Evolutionary conservation across 1,284 basidiomycete genomes (phyloP).

Genomic region (Sporisorium exsertum): DNA sequence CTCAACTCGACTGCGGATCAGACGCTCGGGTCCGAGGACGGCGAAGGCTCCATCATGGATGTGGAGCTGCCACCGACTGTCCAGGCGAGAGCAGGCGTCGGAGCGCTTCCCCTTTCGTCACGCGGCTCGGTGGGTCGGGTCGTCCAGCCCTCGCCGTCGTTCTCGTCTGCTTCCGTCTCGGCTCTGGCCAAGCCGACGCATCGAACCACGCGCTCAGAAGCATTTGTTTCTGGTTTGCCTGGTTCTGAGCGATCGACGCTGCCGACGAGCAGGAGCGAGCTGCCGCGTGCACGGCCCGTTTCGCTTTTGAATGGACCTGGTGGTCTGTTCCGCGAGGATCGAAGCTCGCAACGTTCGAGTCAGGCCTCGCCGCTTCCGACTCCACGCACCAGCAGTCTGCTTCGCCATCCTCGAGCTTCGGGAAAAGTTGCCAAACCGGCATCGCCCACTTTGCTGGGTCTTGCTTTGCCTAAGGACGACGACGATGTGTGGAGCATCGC

Average conservation of each 20-base stretch:
- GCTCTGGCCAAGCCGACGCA: constrained; percentile 26
- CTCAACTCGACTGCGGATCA: constrained; percentile 41
- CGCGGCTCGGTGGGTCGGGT: constrained; percentile 15
- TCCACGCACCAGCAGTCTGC: constrained; percentile 40
- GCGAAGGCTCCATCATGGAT: constrained; percentile 44
- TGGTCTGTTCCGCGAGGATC: constrained; percentile 34
- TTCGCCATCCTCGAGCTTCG: constrained; percentile 17
- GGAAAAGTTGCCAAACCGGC: constrained; percentile 8
- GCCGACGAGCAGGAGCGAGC: constrained; percentile 33
- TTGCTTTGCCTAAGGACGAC: constrained; percentile 41
- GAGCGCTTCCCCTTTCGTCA: constrained; percentile 11
- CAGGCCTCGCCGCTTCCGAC: constrained; percentile 35
- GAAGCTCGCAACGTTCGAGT: constrained; percentile 24
- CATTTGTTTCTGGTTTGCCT: constrained; percentile 26
- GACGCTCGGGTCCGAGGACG: constrained; percentile 41
- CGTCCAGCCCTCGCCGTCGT: constrained; percentile 15
- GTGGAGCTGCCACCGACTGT: constrained; percentile 30
- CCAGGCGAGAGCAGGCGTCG: constrained; percentile 9
- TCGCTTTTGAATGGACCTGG: constrained; percentile 43
- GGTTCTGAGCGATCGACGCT: constrained; percentile 22
- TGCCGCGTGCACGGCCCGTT: constrained; percentile 36
- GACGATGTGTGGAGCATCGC: constrained; percentile 44
- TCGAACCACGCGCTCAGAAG: constrained; percentile 31
- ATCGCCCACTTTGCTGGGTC: constrained; percentile 39
- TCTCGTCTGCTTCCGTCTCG: constrained; percentile 16